Conservation (phyloP, 805 yeast species). For the Metschnikowia hibisci region DNA sequence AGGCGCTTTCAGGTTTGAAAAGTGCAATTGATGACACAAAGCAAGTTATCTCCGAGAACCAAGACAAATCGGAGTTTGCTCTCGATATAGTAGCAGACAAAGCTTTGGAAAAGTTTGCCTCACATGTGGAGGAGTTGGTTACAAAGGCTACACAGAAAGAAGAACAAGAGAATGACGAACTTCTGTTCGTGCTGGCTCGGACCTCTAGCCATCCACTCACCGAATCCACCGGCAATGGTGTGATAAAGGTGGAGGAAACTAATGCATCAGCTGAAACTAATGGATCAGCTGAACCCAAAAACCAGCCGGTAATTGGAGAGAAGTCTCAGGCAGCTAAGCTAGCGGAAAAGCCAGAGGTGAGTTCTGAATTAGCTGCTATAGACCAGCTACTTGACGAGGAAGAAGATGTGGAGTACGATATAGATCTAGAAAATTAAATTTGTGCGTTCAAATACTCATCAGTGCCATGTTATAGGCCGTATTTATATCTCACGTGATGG, state of each 20-base stretch:
- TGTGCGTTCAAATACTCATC: background rate
- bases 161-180: slow-evolving; percentile 6
- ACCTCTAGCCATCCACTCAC: background rate
- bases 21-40: slow-evolving; percentile 34
- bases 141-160: slow-evolving; percentile 25
- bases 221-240: background rate
- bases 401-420: slow-evolving; percentile 36
- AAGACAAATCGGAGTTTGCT: slow-evolving; percentile 26
- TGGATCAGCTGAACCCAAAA: background rate
- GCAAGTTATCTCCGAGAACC: slow-evolving; percentile 21
- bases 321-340: background rate
- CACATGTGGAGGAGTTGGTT: slow-evolving; percentile 22
- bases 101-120: slow-evolving; percentile 30
- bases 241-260: background rate
- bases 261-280: background rate
- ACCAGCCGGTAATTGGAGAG: background rate
- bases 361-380: slow-evolving; percentile 24
- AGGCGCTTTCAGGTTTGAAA: slow-evolving; percentile 29
- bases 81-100: slow-evolving; percentile 30
- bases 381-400: slow-evolving; percentile 37
- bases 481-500: background rate
- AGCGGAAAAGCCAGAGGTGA: slow-evolving; percentile 1
- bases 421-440: slow-evolving; percentile 20
- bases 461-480: background rate
- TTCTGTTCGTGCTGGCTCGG: slow-evolving; percentile 4